Conservation (phyloP, 208 protist species). For the Leishmania lainsoni region DNA sequence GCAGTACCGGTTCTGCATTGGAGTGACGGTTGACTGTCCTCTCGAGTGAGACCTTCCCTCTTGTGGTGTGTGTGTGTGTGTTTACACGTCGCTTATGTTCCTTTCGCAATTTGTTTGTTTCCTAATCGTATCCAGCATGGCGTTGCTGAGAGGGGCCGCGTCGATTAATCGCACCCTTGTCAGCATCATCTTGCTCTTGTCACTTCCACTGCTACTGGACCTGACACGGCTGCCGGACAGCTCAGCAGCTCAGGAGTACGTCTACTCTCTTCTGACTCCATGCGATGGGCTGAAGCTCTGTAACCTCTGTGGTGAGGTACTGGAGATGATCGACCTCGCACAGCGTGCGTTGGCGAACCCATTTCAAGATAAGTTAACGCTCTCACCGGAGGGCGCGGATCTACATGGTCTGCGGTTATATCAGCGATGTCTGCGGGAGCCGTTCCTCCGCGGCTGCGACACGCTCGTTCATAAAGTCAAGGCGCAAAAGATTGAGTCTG, state of each 20-base stretch:
- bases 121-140: background rate
- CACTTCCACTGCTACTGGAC: constrained; percentile 21
- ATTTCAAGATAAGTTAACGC: constrained; percentile 24
- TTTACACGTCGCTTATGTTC: background rate
- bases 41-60: too few species aligned
- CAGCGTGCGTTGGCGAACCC: constrained; percentile 14
- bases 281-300: constrained; percentile 24
- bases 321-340: constrained; percentile 35
- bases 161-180: constrained; percentile 12
- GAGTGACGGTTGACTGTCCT: too few species aligned
- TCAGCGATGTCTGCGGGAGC: constrained; percentile 23
- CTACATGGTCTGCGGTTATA: constrained; percentile 9
- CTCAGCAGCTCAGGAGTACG: constrained; percentile 26
- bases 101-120: background rate
- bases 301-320: constrained; percentile 34
- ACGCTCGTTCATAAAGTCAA: constrained; percentile 32
- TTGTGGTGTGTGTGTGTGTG: background rate
- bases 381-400: constrained; percentile 17
- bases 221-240: constrained; percentile 20
- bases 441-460: constrained; percentile 33
- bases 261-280: constrained; percentile 21
- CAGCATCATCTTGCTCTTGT: constrained; percentile 17
- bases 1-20: too few species aligned
- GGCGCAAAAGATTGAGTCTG: constrained; percentile 17
- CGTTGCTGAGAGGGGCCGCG: background rate